A percentile compares a stretch with the other conserved stretches of the same genome.
Evolutionary conservation across 2,329 filamentous ascomycete species (phyloP).

Genomic region (Trichoderma sp.): DNA sequence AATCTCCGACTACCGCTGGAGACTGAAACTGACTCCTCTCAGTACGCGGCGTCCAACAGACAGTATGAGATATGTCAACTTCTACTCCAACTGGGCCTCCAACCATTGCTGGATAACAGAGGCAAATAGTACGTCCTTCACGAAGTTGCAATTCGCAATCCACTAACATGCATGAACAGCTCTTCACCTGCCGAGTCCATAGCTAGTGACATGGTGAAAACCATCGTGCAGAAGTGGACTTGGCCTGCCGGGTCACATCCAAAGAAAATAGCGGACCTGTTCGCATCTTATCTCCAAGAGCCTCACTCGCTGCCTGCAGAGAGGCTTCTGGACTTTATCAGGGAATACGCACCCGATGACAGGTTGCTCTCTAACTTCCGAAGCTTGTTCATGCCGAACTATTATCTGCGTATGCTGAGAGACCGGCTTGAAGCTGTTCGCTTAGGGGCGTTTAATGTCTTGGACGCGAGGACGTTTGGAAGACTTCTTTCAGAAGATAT

Average conservation of each 20-base stretch:
- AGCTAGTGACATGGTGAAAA: background rate
- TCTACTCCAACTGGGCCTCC: constrained; percentile 30
- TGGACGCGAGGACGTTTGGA: accelerated
- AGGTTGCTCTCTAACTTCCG: constrained; percentile 27
- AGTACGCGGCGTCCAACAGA: constrained; percentile 29
- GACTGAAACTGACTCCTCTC: background rate
- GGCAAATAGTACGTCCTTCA: background rate
- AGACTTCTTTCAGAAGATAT: constrained; percentile 26
- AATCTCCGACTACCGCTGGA: background rate
- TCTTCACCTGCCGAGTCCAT: background rate
- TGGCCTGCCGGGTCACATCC: background rate
- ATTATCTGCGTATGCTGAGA: constrained; percentile 10
- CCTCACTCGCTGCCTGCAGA: constrained; percentile 28
- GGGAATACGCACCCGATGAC: constrained; percentile 16
- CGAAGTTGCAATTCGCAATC: too few relatives aligned
- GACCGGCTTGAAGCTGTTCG: constrained; percentile 35
- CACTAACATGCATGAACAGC: background rate
- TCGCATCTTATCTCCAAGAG: constrained; percentile 31
- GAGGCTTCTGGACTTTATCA: constrained; percentile 30
- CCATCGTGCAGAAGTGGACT: background rate
- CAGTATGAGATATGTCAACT: constrained; percentile 31
- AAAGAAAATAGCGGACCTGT: constrained; percentile 28
- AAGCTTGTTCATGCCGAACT: constrained; percentile 31
- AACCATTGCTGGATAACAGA: constrained; percentile 16
- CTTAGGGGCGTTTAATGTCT: constrained; percentile 30